Evolutionary conservation across 345 rosid species (phyloP), one percentile per base, ranked within the genome.

Genomic region (Populus ilicifolia): DNA sequence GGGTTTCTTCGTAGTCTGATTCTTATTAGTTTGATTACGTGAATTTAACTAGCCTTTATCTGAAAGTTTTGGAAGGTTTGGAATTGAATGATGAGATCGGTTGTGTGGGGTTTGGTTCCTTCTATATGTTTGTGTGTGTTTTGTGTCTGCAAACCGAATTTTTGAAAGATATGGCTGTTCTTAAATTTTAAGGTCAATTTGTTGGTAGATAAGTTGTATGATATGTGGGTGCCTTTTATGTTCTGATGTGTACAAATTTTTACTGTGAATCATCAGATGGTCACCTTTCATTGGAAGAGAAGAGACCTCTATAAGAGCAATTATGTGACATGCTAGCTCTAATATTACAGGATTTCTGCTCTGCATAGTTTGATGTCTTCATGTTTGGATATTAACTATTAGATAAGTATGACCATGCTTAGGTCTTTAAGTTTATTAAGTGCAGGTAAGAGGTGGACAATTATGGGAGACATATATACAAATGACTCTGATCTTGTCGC

Each of bases 401-500:
- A 56, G 5, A 62, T 43, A n/a, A 5, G 2, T 30, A 44, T 71
- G 27, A 21, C 9, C 25, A 7, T 70, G 6, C 29, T 33, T 76
- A 69, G 75, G 65, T 77, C 14, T 43, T 25, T 75, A 30, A 78
- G 67, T 70, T 79, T 76, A 74, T 71, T 43, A 36, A 77, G 54
- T 82, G 80, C 88, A 96, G 99, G 99, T 96, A 70, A 89, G 97
- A 86, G 97, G 99, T 52, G 96, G 95, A 78, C 99, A 96, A 83
- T 89, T 96, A 41, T 94, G 99, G 99, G 99, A 98, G 67, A 96
- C 97, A 83, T 90, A 82, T 94, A 96, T 87, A 96, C 98, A 41
- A 91, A 92, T 71, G 99, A 96, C 80, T 96, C 99, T 20, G 99
- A 96, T 84, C 97, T 94, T 84, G 99, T 96, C 78, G 98, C 99